Base-by-base conservation (phyloP, 805 yeast species). In the Myxozyma vanderwaltii region DNA sequence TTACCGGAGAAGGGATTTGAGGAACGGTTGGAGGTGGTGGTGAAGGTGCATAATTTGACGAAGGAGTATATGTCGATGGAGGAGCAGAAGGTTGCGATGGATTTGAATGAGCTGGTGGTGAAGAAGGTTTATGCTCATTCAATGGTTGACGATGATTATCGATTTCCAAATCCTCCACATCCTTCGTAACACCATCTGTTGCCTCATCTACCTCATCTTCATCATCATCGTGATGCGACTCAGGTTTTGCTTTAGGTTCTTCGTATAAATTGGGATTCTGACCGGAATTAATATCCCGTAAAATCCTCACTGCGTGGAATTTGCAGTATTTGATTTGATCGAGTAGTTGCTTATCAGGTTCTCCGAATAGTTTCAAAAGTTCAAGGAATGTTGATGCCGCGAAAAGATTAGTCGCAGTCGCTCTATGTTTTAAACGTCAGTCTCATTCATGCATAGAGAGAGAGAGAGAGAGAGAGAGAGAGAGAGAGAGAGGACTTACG, bases 241-340 rank as follows among this genome's bases (percentile, higher is more conserved):
- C n/a, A n/a, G 33, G 33, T 29, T 31, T 10, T 3, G 47, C 40
- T 26, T 15, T 76, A 1, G 79, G 79, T 0, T 78, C 74, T 45
- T 77, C 76, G 66, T 78, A 76, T 43, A 79, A 84, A 70, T 86
- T 82, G 4, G 88, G 88, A 67, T 85, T 84, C 38, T 78, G 77
- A 0, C 83, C 84, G 5, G 70, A 69, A 59, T 76, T 79, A 39
- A 76, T 65, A 0, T 82, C 77, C 61, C 76, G 79, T 53, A 85
- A 69, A 27, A 86, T 84, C 39, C 88, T 72, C 6, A 82, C 79
- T 15, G 86, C 81, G 63, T 84, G 86, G 68, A 75, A 85, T 69
- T 85, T 85, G 15, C 88, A 82, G 64, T 81, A 87, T 67, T 82
- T 83, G 48, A 79, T 76, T 68, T 82, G 82, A 50, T 74, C 72